These are phyloP conservation scores for Erysimum cheiri DNA, from an alignment of 441 rosid species.

Conservation along the genomic window DNA sequence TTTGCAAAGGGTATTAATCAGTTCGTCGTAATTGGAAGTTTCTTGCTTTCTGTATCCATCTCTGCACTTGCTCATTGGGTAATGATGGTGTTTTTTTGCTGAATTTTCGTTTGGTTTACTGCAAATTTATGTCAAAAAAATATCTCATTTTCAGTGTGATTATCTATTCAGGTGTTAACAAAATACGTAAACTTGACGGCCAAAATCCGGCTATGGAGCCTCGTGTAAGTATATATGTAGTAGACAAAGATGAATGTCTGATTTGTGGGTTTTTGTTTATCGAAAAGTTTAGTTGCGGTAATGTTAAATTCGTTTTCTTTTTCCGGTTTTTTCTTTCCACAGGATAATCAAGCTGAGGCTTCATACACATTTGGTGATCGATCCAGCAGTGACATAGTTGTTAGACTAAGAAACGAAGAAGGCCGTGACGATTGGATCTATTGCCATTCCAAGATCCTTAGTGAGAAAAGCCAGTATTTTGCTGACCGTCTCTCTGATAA, in stretches of 20 bases:
- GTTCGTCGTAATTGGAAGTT: conserved; percentile 22
- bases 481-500: conserved; percentile 87
- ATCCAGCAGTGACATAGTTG: conserved; percentile 88
- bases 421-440: conserved; percentile 92
- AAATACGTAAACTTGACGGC: conserved; percentile 7
- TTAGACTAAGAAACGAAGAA: conserved; percentile 75
- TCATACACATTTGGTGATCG: conserved; percentile 71
- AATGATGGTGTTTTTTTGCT: conserved; percentile 23
- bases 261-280: conserved; percentile 14
- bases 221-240: conserved; percentile 35
- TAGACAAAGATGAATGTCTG: conserved; percentile 8
- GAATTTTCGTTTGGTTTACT: not conserved
- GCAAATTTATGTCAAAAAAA: not conserved
- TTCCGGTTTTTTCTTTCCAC: conserved; percentile 19
- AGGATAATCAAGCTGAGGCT: conserved; percentile 54
- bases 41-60: conserved; percentile 32
- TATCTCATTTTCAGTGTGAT: conserved; percentile 32
- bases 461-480: conserved; percentile 77
- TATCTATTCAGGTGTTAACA: conserved; percentile 34
- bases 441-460: conserved; percentile 78
- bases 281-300: not conserved
- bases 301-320: not conserved
- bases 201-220: conserved; percentile 35
- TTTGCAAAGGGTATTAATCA: not conserved
- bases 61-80: conserved; percentile 12